phyloP scores from a whole-genome alignment of 306 rosid species.

The Acacia confusa region DNA sequence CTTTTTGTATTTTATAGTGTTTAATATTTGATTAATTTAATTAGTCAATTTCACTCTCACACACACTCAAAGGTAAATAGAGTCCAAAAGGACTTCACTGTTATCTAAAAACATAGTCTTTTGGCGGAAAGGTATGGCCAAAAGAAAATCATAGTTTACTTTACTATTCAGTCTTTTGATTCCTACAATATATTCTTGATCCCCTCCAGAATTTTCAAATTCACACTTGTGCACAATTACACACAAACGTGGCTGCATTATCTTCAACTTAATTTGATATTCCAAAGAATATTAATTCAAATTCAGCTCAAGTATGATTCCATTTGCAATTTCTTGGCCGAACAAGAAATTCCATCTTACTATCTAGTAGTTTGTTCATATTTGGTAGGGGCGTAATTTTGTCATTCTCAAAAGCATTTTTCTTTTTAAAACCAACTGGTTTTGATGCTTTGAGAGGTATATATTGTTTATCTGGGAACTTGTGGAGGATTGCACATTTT shows the following conservation, averaged over 20 bases:
- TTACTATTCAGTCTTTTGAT: neutral
- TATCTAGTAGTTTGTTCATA: neutral
- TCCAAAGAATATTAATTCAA: neutral
- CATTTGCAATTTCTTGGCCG: neutral
- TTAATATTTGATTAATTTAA: constrained; percentile 1
- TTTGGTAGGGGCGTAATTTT: constrained; percentile 16
- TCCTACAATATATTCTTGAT: neutral
- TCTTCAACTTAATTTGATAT: neutral
- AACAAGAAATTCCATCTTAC: neutral
- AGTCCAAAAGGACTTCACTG: constrained; percentile 10
- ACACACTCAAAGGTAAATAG: constrained; percentile 8
- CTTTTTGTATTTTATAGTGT: neutral
- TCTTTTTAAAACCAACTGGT: neutral
- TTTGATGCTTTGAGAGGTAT: constrained; percentile 25
- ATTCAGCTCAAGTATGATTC: constrained; percentile 7
- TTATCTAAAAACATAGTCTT: neutral
- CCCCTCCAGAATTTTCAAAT: neutral
- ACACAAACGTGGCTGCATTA: neutral
- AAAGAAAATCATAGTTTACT: neutral
- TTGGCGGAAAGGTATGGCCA: constrained; percentile 19
- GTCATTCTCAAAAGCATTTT: constrained; percentile 20
- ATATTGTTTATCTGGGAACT: neutral
- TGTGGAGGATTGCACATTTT: neutral
- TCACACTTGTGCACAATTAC: neutral
- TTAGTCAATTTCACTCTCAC: constrained; percentile 15